These are phyloP conservation scores for Butyriboletus loyo DNA, from an alignment of 768 basidiomycete genomes.

Conservation along the genomic window DNA sequence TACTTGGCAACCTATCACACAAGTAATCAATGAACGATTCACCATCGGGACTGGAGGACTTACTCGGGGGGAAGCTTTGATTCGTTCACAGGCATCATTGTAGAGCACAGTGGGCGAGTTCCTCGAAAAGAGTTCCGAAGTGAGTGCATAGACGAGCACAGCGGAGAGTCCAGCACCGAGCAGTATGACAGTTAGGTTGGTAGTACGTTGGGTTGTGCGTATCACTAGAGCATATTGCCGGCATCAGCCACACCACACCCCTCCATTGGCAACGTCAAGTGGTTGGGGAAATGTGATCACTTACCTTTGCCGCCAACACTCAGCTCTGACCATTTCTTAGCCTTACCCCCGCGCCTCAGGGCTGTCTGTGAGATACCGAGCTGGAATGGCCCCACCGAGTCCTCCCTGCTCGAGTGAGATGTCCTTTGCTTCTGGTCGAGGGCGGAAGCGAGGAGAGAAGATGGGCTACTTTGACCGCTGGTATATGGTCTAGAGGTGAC, in stretches of 20 bases:
- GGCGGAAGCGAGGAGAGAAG: constrained; percentile 59
- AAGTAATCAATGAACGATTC: not conserved
- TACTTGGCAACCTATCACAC: constrained; percentile 59
- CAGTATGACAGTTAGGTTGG: constrained; percentile 54
- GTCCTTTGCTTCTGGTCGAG: constrained; percentile 55
- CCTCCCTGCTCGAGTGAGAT: constrained; percentile 41
- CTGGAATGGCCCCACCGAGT: constrained; percentile 75
- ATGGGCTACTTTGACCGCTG: constrained; percentile 43
- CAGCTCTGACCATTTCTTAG: constrained; percentile 78
- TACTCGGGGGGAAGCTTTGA: constrained; percentile 46
- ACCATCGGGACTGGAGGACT: constrained; percentile 9
- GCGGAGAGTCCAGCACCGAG: constrained; percentile 79
- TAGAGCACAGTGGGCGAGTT: constrained; percentile 86
- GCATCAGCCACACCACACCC: not conserved
- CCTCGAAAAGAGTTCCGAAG: constrained; percentile 82
- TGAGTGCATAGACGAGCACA: constrained; percentile 71
- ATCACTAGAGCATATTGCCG: constrained; percentile 9
- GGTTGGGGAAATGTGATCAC: constrained; percentile 13
- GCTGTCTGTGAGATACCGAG: constrained; percentile 63
- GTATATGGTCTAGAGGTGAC: constrained; percentile 38
- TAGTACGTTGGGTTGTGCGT: constrained; percentile 46
- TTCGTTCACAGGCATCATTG: constrained; percentile 51
- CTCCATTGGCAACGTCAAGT: not conserved
- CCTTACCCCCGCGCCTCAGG: constrained; percentile 49
- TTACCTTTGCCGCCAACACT: constrained; percentile 74